These are phyloP conservation scores for Ogataea trehaloabstinens DNA, from an alignment of 805 yeast species.

Conservation along the genomic window DNA sequence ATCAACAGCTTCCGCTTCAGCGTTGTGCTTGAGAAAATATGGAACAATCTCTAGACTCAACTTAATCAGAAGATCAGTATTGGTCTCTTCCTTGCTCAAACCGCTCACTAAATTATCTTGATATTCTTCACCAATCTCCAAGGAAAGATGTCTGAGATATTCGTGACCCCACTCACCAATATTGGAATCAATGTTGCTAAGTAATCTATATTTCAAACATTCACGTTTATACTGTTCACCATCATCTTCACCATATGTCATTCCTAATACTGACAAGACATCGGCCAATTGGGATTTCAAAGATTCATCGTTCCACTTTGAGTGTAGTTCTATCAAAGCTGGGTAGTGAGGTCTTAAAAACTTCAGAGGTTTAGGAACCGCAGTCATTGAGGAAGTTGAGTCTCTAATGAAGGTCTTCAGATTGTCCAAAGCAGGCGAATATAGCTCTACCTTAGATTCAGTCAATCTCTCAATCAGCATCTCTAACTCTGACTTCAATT, in stretches of 20 bases:
- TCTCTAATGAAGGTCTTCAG: constrained; percentile 80
- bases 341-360: constrained; percentile 87
- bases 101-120: constrained; percentile 42
- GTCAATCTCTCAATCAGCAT: constrained; percentile 75
- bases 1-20: constrained; percentile 98
- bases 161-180: constrained; percentile 97
- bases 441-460: constrained; percentile 51
- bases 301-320: constrained; percentile 52
- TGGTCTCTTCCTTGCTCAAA: constrained; percentile 20
- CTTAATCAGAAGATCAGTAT: constrained; percentile 42
- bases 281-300: constrained; percentile 71
- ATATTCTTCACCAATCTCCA: constrained; percentile 90
- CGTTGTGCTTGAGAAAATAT: constrained; percentile 88
- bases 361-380: constrained; percentile 97
- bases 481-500: constrained; percentile 83
- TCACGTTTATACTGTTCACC: constrained; percentile 53
- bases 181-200: constrained; percentile 42
- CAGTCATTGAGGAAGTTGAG: constrained; percentile 97
- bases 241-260: constrained; percentile 86
- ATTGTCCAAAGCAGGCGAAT: constrained; percentile 60
- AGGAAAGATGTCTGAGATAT: constrained; percentile 90
- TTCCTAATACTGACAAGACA: constrained; percentile 86
- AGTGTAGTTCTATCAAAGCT: constrained; percentile 61
- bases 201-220: constrained; percentile 73
- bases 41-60: constrained; percentile 81